Evolutionary conservation across 345 rosid genomes (phyloP), one percentile per base, ranked within the genome.

Genomic region (Corchorus olitorius): DNA sequence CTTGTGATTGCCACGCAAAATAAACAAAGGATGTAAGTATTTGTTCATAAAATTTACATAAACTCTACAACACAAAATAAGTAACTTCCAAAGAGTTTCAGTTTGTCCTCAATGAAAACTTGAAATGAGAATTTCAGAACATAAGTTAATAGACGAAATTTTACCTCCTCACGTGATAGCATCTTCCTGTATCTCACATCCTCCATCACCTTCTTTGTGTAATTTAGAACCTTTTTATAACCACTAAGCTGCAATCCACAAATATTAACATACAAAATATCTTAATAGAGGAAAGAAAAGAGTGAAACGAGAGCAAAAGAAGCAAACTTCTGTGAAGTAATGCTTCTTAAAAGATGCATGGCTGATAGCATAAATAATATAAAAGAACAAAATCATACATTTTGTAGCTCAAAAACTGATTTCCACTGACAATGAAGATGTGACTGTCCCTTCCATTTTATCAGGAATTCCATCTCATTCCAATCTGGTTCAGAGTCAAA

Each of bases 371-470:
- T 1, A 70, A n/a, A 41, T 5, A 68, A 33, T 62, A 39, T 35
- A 6, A 64, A 27, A 39, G 22, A 70, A 63, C 41, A 46, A 43
- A 11, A 56, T 14, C 90, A 75, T 90, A 97, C 99, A 90, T 90
- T 90, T 85, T 97, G 99, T 72, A 97, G 81, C 70, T 97, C 94
- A 54, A 83, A 73, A 74, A 92, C 81, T 41, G 94, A 83, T 83
- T 94, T 97, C 99, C 99, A 97, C 84, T 90, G 97, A 79, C 97
- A 97, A 75, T 97, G 99, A 83, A 97, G 86, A 79, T 97, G 99
- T 34, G 99, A 97, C 88, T 91, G 98, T 83, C 98, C 98, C 83
- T 97, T 97, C 99, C 98, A 97, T 86, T 97, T 97, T 74, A 97
- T 93, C 80, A 94, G 81, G 84, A 94, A 94, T 82, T 94, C 99